A percentile compares a stretch with the other conserved stretches of the same genome.
Evolutionary conservation across 2,329 filamentous ascomycete genomes (phyloP).

Genomic region (Alternaria conjuncta): DNA sequence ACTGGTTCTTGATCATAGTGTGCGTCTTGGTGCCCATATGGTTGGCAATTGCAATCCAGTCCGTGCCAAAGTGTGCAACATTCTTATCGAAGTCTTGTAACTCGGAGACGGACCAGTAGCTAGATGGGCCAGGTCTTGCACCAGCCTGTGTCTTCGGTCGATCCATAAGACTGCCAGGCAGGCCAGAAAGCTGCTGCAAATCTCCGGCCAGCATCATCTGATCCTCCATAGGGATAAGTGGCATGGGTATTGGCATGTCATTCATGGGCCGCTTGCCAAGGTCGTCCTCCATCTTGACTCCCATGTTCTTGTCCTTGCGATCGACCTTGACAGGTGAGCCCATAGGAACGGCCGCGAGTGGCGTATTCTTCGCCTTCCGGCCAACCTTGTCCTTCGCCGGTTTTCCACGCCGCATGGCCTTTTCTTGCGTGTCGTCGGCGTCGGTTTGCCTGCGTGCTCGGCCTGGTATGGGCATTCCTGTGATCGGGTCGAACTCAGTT

Average conservation of each 20-base stretch:
- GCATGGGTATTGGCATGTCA: conserved; percentile 38
- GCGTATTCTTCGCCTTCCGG: conserved; percentile 51
- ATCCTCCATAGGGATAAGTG: conserved; percentile 33
- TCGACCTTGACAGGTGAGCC: conserved; percentile 47
- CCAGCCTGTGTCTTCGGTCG: conserved; percentile 40
- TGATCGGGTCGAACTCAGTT: conserved; percentile 63
- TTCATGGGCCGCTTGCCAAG: conserved; percentile 33
- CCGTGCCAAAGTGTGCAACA: conserved; percentile 76
- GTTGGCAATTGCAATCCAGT: conserved; percentile 76
- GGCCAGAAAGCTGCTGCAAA: conserved; percentile 21
- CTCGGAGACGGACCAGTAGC: conserved; percentile 88
- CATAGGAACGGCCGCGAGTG: conserved; percentile 48
- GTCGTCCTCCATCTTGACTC: conserved; percentile 46
- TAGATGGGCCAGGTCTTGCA: conserved; percentile 69
- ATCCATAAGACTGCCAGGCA: conserved; percentile 41
- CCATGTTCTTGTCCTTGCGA: conserved; percentile 38
- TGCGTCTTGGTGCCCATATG: conserved; percentile 85
- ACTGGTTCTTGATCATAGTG: conserved; percentile 73
- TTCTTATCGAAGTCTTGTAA: conserved; percentile 76
- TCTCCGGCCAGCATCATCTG: conserved; percentile 33
- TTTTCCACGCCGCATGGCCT: conserved; percentile 53
- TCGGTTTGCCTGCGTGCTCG: conserved; percentile 46
- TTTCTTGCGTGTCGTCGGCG: conserved; percentile 42
- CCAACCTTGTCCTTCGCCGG: conserved; percentile 46
- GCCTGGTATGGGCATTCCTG: conserved; percentile 37